A percentile compares a stretch with the other conserved stretches of the same genome.
These are phyloP conservation scores for Coemansia sp. DNA, from an alignment of 192 early-diverging fungal species.

Conservation along the genomic window DNA sequence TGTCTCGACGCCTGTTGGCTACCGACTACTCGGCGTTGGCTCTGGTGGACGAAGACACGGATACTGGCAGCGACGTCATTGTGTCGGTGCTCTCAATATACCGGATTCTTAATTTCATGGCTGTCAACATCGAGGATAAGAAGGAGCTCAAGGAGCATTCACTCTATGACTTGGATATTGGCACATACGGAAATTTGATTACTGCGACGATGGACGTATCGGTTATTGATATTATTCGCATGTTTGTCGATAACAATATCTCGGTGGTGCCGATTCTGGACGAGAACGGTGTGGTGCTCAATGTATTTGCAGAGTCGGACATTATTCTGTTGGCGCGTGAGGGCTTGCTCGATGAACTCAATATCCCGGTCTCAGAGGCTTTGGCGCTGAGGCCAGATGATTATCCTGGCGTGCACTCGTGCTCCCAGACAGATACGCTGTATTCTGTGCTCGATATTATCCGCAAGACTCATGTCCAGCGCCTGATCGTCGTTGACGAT, in stretches of 20 bases:
- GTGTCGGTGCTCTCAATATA: conserved; percentile 90
- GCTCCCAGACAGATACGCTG: conserved; percentile 83
- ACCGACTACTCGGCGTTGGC: conserved; percentile 87
- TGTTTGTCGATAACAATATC: conserved; percentile 89
- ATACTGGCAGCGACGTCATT: conserved; percentile 78
- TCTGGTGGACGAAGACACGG: conserved; percentile 78
- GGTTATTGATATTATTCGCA: conserved; percentile 86
- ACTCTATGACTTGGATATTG: conserved; percentile 79
- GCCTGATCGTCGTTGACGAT: conserved; percentile 88
- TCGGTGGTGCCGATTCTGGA: conserved; percentile 94
- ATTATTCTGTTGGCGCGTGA: conserved; percentile 77
- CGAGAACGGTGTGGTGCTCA: conserved; percentile 78
- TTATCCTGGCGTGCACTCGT: conserved; percentile 93
- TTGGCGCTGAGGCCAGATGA: conserved; percentile 82
- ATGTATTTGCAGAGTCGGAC: conserved; percentile 97
- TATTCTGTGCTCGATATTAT: conserved; percentile 89
- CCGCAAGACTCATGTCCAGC: conserved; percentile 80
- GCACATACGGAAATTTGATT: conserved; percentile 82
- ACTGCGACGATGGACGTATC: conserved; percentile 79
- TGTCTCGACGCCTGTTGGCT: conserved; percentile 75
- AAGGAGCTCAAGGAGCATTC: conserved; percentile 64
- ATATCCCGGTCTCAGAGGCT: conserved; percentile 86
- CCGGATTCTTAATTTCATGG: conserved; percentile 86
- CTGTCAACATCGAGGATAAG: conserved; percentile 76
- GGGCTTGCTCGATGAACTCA: conserved; percentile 65